A percentile compares a stretch with the other conserved stretches of the same genome.
These are phyloP conservation scores for Chrysoporthe cubensis DNA, from an alignment of 2,329 filamentous ascomycete genomes.

Conservation along the genomic window DNA sequence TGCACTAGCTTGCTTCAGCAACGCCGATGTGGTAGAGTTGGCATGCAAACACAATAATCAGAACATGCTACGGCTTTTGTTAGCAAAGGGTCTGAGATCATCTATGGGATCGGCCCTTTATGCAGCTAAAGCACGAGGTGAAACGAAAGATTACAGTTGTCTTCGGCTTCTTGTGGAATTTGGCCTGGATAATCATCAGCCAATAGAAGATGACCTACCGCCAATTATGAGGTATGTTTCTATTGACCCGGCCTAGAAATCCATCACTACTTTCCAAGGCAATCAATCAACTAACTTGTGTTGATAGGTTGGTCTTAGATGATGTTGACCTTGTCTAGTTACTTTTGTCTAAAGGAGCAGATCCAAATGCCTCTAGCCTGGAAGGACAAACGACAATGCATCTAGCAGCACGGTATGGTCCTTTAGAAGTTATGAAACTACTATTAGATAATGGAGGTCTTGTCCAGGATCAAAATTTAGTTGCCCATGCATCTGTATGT, in stretches of 20 bases:
- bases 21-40: not conserved
- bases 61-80: not conserved
- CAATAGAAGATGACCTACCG: not conserved
- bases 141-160: slow-evolving; percentile 1
- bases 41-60: slow-evolving; percentile 2
- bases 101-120: not conserved
- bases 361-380: not conserved
- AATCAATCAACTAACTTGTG: not conserved
- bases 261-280: not conserved
- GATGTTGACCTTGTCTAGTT: not conserved
- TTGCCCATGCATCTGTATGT: not conserved
- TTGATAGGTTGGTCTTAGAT: not conserved
- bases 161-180: not conserved
- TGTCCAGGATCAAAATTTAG: not conserved
- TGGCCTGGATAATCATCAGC: not conserved
- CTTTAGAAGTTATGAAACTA: not conserved
- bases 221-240: not conserved
- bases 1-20: not conserved
- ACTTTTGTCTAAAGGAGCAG: slow-evolving; percentile 1
- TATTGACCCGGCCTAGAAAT: not conserved
- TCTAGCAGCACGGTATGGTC: not conserved
- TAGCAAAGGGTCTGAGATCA: not conserved
- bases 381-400: not conserved
- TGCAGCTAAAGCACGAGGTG: not conserved
- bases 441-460: not conserved